These are phyloP conservation scores for Lupinus albus DNA, from an alignment of 306 rosid species.

Conservation along the genomic window DNA sequence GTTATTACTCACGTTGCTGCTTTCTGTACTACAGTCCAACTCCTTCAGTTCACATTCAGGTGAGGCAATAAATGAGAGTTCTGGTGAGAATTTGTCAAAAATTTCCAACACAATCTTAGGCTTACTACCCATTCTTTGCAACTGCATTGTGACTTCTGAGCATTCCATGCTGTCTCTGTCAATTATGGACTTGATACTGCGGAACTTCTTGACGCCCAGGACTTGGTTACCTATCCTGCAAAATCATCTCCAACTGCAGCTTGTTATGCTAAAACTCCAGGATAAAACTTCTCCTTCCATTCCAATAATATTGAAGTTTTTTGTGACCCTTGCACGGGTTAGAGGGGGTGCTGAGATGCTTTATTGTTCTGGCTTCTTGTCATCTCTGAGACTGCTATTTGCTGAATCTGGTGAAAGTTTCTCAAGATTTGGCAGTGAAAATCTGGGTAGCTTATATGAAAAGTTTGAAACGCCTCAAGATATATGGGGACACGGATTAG, in stretches of 20 bases:
- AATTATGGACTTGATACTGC: conserved; percentile 67
- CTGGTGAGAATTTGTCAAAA: conserved; percentile 59
- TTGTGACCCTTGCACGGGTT: conserved; percentile 81
- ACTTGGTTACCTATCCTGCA: conserved; percentile 85
- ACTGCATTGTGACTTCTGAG: conserved; percentile 61
- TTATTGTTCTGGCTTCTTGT: conserved; percentile 66
- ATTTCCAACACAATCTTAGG: conserved; percentile 71
- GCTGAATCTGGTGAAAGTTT: conserved; percentile 51
- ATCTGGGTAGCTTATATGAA: conserved; percentile 46
- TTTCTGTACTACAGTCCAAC: conserved; percentile 65
- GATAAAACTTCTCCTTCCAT: conserved; percentile 57
- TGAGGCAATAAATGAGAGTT: conserved; percentile 45
- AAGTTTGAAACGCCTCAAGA: conserved; percentile 60
- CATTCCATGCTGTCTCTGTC: conserved; percentile 71
- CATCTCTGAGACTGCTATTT: conserved; percentile 69
- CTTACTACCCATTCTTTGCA: conserved; percentile 81
- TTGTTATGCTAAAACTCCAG: conserved; percentile 69
- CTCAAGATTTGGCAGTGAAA: conserved; percentile 43
- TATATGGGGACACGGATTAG: conserved; percentile 88
- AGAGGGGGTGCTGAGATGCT: conserved; percentile 95
- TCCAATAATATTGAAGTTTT: conserved; percentile 74
- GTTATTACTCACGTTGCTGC: conserved; percentile 70
- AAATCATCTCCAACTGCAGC: conserved; percentile 72
- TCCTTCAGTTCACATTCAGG: conserved; percentile 45
- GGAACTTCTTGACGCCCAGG: conserved; percentile 66